Conservation (phyloP, 1,284 basidiomycete genomes). For the Singerocomus inundabilis region DNA sequence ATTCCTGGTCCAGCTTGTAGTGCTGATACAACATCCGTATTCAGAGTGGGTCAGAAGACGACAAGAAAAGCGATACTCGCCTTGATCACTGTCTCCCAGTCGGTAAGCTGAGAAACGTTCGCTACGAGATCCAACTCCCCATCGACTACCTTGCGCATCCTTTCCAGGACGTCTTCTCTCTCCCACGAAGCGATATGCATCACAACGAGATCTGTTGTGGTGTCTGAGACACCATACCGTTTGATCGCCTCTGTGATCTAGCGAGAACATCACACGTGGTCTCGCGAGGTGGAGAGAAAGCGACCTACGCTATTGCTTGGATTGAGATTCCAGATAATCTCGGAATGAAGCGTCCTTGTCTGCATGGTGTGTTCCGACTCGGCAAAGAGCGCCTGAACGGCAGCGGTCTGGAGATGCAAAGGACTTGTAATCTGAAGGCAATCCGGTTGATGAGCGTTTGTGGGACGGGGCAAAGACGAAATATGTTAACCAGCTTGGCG, state of each 20-base stretch:
- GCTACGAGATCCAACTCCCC: constrained; percentile 52
- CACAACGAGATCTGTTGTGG: constrained; percentile 67
- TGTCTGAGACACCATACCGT: constrained; percentile 78
- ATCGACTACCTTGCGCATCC: constrained; percentile 56
- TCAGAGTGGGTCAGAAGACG: background rate
- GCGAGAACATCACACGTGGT: background rate
- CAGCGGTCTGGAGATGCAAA: constrained; percentile 76
- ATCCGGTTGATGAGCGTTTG: background rate
- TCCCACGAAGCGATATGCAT: constrained; percentile 58
- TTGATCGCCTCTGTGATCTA: constrained; percentile 86
- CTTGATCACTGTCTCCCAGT: constrained; percentile 74
- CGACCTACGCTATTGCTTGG: constrained; percentile 76
- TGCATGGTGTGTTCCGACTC: constrained; percentile 56
- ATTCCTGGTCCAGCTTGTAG: constrained; percentile 69
- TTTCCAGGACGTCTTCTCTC: constrained; percentile 39
- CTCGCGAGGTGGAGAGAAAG: background rate
- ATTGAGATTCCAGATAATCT: constrained; percentile 80
- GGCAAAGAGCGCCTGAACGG: constrained; percentile 77
- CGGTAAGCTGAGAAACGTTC: constrained; percentile 52
- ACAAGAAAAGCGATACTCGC: constrained; percentile 36
- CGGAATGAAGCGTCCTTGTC: constrained; percentile 82
- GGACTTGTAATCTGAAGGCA: constrained; percentile 63
- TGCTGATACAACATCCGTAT: constrained; percentile 45
- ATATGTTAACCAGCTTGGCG: constrained; percentile 52
- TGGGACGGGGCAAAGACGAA: too few relatives aligned